Base-by-base conservation (phyloP, 2,329 filamentous ascomycete genomes). In the Fusarium subglutinans region DNA sequence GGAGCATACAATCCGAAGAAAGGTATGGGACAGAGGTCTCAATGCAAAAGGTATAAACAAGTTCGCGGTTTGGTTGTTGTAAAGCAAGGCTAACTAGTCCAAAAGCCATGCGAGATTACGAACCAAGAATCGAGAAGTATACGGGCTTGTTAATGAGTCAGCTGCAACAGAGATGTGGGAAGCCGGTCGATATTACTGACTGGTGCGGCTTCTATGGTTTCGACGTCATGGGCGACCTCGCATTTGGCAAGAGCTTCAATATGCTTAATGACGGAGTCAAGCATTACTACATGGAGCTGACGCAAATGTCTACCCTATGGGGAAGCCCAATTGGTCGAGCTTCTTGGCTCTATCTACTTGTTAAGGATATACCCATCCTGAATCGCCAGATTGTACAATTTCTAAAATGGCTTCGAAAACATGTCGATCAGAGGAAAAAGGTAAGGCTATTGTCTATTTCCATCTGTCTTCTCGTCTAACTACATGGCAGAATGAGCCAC, bases 51-150 rank as follows among this genome's bases (percentile, higher is more conserved):
- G 48, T 51, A 35, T 14, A n/a, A 30, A 24, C 2, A 22, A 3
- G 9, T 17, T n/a, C 3, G 5, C 17, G 0, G 8, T 17, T 17
- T 12, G 6, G 8, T 12, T 4, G 2, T n/a, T 30, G 14, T 3
- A 12, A 18, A 33, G 47, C 10, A 33, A 35, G 6, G 1, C 48
- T 51, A 35, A 51, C 8, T 2, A n/a, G 24, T 24, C 11, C 6
- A 9, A 33, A 33, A 51, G 48, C 48, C 3, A 51, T 51, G 48
- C 22, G 48, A 20, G 48, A 51, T 24, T 51, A 51, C 12, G 48
- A 51, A 5, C 48, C 48, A 6, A 51, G 48, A 14, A 35, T 51
- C 1, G 48, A 51, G 17, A 51, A 51, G 17, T 51, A 51, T 17
- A 51, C 48, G 4, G 28, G 30, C 3, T 35, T 51, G 30, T 24